Evolutionary conservation across 1,139 yeast genomes (phyloP), one percentile per base, ranked within the genome.

Genomic region (Yamadazyma kanchanaburiensis): DNA sequence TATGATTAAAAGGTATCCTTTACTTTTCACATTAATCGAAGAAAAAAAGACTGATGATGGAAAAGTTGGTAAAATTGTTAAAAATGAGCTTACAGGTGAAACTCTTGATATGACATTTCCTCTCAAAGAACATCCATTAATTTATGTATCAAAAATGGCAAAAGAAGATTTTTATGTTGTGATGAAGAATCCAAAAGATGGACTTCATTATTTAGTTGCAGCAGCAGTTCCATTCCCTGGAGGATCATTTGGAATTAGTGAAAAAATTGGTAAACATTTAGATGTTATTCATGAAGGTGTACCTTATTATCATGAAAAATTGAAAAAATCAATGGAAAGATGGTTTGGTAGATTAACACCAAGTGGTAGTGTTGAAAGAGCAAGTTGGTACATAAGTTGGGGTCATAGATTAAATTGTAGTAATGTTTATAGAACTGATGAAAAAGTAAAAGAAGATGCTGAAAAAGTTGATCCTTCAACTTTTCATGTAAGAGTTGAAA

Each of bases 171-270:
- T 81, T 44, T 81, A 79, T 48, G 42, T 81, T 26, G 86, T 79
- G 17, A 51, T 62, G 48, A 68, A 74, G 41, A 63, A 62, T 37
- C 71, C 76, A 10, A 54, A 53, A 15, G 84, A 79, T 46, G 84
- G 77, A 1, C 47, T 51, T 26, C 87, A 80, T 50, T 78, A 81
- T 49, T 60, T 81, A 35, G 74, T 71, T 24, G 89, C 85, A 1
- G 87, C 84, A 4, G 85, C 83, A 0, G 88, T 81, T 20, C 86
- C 88, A 6, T 80, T 80, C 53, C 87, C 88, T 2, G 89, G 88
- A 20, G 88, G 88, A 4, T 74, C 80, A 1, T 81, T 80, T 54
- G 80, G 81, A 27, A 74, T 80, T 34, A 53, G 63, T 42, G 48
- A 67, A 27, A 80, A 80, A 42, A 45, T 81, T 26, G 89, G 88